Conservation (phyloP, 2,329 filamentous ascomycete genomes). For the Waltergamsia citrina region DNA sequence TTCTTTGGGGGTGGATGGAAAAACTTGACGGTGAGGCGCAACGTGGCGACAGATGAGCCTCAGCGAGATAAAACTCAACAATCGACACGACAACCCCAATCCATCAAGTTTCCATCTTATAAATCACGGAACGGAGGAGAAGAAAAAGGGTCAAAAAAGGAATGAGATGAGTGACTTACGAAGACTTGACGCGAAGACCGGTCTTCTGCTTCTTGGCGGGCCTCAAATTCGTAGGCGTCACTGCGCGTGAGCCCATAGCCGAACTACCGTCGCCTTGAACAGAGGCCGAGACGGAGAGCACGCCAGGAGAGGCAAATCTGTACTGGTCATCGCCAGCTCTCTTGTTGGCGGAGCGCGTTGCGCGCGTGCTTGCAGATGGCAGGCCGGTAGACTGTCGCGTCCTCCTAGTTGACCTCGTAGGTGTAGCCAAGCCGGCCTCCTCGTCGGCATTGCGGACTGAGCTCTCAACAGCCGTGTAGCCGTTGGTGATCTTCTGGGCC, state of each 20-base stretch:
- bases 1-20: too few species aligned
- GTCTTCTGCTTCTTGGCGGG: constrained; percentile 51
- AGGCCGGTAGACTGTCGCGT: constrained; percentile 23
- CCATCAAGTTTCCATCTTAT: neutral
- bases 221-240: constrained; percentile 43
- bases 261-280: constrained; percentile 34
- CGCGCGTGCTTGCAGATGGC: constrained; percentile 24
- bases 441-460: constrained; percentile 22
- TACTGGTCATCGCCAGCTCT: constrained; percentile 46
- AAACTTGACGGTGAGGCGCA: too few species aligned
- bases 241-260: constrained; percentile 46
- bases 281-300: constrained; percentile 39
- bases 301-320: constrained; percentile 40
- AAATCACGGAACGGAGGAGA: neutral
- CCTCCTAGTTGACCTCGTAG: constrained; percentile 18
- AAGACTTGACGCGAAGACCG: constrained; percentile 57
- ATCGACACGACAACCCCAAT: neutral
- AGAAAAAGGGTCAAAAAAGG: constrained; percentile 4
- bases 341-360: constrained; percentile 42
- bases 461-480: constrained; percentile 23
- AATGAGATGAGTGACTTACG: constrained; percentile 41
- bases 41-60: too few species aligned
- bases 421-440: constrained; percentile 15
- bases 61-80: too few species aligned
- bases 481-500: constrained; percentile 28